phyloP scores from a whole-genome alignment of 1,284 basidiomycete species.

The Ganoderma leucocontextum region DNA sequence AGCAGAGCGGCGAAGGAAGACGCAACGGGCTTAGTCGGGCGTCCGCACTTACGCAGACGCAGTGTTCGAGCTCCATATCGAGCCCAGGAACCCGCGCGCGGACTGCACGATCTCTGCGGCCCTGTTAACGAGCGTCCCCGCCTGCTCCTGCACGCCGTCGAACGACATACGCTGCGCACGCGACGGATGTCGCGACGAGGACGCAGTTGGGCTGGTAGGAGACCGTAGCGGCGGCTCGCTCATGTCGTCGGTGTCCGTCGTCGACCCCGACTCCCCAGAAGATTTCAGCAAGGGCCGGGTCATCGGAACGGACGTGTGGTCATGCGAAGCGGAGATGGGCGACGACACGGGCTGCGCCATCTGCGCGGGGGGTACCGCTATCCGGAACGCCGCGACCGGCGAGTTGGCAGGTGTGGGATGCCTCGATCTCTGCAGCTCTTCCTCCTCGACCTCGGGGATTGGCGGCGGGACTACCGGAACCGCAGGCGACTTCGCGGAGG shows the following conservation, averaged over 20 bases:
- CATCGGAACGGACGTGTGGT: conserved; percentile 17
- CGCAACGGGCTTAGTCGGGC: background rate
- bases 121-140: conserved; percentile 64
- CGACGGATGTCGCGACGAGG: conserved; percentile 33
- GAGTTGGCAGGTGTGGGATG: conserved; percentile 60
- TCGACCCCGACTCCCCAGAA: conserved; percentile 3
- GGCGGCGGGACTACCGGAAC: conserved; percentile 38
- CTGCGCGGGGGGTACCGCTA: conserved; percentile 39
- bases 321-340: conserved; percentile 26
- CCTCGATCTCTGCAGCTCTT: conserved; percentile 44
- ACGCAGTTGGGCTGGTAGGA: conserved; percentile 24
- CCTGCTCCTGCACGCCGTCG: conserved; percentile 39
- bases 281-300: conserved; percentile 4
- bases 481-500: conserved; percentile 32
- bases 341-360: conserved; percentile 29
- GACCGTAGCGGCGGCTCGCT: conserved; percentile 7
- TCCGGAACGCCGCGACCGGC: conserved; percentile 45
- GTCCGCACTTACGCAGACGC: conserved; percentile 6
- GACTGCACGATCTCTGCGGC: conserved; percentile 75
- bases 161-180: conserved; percentile 39
- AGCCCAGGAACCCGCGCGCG: conserved; percentile 69
- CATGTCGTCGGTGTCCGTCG: background rate
- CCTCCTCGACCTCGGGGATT: conserved; percentile 46
- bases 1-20: conserved; percentile 5
- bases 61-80: conserved; percentile 48